Conservation (phyloP, 257 asterid genomes). For the Misopates orontium region DNA sequence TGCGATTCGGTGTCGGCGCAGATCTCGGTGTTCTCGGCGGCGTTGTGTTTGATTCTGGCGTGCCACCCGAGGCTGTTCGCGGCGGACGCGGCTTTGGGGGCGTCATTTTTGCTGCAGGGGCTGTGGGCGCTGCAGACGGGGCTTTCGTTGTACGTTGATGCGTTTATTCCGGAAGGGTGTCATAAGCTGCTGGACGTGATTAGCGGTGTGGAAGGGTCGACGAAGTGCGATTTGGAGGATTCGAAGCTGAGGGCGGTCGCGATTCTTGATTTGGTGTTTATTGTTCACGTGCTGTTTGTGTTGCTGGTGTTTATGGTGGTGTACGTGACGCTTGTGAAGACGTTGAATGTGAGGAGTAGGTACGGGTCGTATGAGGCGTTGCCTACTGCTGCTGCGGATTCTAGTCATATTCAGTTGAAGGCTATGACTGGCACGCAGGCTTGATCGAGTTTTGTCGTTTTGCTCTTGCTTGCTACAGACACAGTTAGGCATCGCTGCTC, state of each 20-base stretch:
- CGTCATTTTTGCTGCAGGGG: slow-evolving; percentile 74
- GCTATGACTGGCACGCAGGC: slow-evolving; percentile 88
- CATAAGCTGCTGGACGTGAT: slow-evolving; percentile 88
- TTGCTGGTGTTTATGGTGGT: slow-evolving; percentile 49
- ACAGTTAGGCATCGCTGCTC: slow-evolving; percentile 29
- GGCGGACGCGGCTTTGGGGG: slow-evolving; percentile 65
- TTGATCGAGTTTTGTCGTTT: slow-evolving; percentile 27
- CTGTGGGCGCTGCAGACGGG: slow-evolving; percentile 91
- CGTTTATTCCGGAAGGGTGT: slow-evolving; percentile 92
- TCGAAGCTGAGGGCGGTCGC: slow-evolving; percentile 87
- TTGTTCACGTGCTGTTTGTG: slow-evolving; percentile 65
- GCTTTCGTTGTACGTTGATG: slow-evolving; percentile 80
- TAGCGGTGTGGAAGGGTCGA: slow-evolving; percentile 92
- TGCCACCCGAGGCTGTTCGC: slow-evolving; percentile 54
- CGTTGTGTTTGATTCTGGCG: slow-evolving; percentile 57
- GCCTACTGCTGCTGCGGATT: slow-evolving; percentile 52
- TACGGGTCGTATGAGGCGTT: slow-evolving; percentile 76
- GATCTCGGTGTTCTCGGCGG: slow-evolving; percentile 54
- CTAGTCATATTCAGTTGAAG: slow-evolving; percentile 86
- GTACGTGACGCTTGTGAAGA: slow-evolving; percentile 58
- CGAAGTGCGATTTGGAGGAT: slow-evolving; percentile 92
- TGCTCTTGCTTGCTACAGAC: slow-evolving; percentile 9
- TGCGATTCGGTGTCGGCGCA: slow-evolving; percentile 59
- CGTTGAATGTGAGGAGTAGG: slow-evolving; percentile 56
- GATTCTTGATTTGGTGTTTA: slow-evolving; percentile 70